phyloP scores from a whole-genome alignment of 352 stramenopile species.

The Phytophthora colocasiae region DNA sequence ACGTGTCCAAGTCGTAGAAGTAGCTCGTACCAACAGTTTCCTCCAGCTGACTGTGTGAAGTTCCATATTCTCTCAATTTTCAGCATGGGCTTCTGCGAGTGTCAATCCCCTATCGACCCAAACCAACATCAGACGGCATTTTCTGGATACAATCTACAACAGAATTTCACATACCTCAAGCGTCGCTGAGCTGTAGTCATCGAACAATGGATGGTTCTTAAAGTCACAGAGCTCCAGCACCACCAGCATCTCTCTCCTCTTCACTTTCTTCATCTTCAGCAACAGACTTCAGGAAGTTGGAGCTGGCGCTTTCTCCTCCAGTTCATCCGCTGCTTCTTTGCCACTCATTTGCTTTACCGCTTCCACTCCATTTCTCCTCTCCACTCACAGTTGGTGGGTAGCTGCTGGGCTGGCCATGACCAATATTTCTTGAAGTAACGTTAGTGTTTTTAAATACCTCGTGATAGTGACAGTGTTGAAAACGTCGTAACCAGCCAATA shows the following conservation, averaged over 20 bases:
- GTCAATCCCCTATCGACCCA: conserved; percentile 62
- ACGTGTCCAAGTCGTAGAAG: conserved; percentile 78
- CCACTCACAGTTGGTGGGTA: background rate
- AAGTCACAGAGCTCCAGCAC: conserved; percentile 83
- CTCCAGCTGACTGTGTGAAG: conserved; percentile 71
- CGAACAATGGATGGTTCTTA: conserved; percentile 81
- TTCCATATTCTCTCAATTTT: conserved; percentile 76
- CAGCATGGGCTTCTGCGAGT: conserved; percentile 65
- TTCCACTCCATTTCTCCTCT: conserved; percentile 1
- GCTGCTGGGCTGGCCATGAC: background rate
- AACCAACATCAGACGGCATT: background rate
- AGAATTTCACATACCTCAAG: conserved; percentile 54
- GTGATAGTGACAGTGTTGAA: conserved; percentile 16
- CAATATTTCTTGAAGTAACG: background rate
- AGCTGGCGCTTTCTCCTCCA: conserved; percentile 19
- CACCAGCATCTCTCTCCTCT: conserved; percentile 70
- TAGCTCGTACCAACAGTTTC: conserved; percentile 83
- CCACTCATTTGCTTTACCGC: conserved; percentile 14
- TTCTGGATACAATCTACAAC: too few relatives aligned
- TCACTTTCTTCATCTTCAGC: conserved; percentile 39
- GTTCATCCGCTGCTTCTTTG: conserved; percentile 3
- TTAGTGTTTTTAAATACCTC: conserved; percentile 4
- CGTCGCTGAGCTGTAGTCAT: conserved; percentile 67
- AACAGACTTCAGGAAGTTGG: background rate
- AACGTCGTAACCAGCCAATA: conserved; percentile 35